These are phyloP conservation scores for Teratosphaeria viscida DNA, from an alignment of 2,329 filamentous ascomycete genomes.

Conservation along the genomic window DNA sequence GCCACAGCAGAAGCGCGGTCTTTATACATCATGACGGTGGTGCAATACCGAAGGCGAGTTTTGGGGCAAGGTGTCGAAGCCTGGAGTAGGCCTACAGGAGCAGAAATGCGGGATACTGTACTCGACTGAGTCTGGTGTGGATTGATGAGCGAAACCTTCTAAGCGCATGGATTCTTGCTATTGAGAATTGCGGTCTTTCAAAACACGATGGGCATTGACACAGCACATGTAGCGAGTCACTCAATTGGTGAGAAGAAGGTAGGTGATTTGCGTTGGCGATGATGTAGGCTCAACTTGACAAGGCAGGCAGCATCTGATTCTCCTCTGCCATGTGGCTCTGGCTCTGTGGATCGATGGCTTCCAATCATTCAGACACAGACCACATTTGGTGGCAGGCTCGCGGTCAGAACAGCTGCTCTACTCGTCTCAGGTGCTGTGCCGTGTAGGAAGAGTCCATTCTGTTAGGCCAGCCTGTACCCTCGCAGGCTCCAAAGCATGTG, in stretches of 20 bases:
- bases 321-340: not conserved
- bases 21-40: not conserved
- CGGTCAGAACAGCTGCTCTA: no score
- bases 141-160: not conserved
- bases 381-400: no score
- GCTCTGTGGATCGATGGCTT: not conserved
- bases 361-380: not conserved
- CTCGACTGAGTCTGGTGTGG: not conserved
- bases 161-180: not conserved
- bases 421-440: no score
- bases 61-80: not conserved
- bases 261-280: no score
- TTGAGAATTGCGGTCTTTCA: not conserved
- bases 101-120: not conserved
- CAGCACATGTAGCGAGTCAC: no score
- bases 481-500: no score
- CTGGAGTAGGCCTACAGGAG: not conserved
- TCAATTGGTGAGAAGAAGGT: no score
- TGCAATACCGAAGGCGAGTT: not conserved
- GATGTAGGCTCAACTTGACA: not conserved
- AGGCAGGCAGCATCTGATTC: not conserved
- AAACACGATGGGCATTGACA: not conserved
- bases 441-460: no score
- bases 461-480: no score
- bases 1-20: not conserved